Evolutionary conservation across 1,139 yeast species (phyloP), one percentile per base, ranked within the genome.

Genomic region (Candida albicans): DNA sequence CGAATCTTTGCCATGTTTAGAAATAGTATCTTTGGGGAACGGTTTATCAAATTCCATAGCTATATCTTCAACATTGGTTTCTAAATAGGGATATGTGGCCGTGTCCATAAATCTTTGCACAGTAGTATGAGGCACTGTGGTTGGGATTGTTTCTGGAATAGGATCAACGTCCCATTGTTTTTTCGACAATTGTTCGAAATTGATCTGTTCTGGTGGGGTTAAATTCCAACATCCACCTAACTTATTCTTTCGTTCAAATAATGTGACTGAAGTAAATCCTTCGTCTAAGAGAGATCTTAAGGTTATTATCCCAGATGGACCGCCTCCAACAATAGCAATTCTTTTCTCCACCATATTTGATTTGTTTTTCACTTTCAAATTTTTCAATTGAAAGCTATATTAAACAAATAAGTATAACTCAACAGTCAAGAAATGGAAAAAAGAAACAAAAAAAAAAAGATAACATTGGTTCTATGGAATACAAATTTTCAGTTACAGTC

Each of bases 221-320:
- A 52, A 52, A 44, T 64, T 67, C 80, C 81, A 77, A 2, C 73
- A 64, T 9, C 82, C 81, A 2, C 81, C 82, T 8, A 65, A 54
- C 1, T 56, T 60, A 12, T 58, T 50, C 40, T 77, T 61, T 45
- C 77, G 61, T 46, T 76, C 82, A 50, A 71, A 76, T 11, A 56
- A 75, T 43, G 70, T 71, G 48, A 81, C 65, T 24, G 65, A 62
- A 50, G 80, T 78, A 10, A 60, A 54, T 3, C 63, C 57, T 50
- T 79, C 83, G 9, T 67, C 69, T 3, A 73, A 46, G 15, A 82
- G 63, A 0, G 86, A 81, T 50, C 77, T 77, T 9, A 83, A 70
- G 8, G 78, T 61, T 1, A 80, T 84, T 5, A 82, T 70, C 4
- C 89, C 90, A 41, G 81, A 72, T 0, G 90, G 88, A 0, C 91